Conservation (phyloP, 1,139 yeast genomes). For the Candida sanyaensis region DNA sequence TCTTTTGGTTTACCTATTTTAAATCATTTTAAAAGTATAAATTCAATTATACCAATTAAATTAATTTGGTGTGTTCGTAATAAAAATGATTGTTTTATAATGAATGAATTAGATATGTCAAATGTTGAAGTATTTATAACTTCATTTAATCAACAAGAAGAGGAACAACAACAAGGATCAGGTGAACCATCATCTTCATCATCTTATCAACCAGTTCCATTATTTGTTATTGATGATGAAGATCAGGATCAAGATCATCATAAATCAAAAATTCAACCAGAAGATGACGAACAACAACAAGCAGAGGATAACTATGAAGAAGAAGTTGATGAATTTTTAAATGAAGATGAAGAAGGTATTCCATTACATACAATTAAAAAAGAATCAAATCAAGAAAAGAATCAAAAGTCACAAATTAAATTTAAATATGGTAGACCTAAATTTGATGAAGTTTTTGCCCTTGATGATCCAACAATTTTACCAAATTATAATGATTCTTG, state of each 20-base stretch:
- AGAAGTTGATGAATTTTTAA: conserved; percentile 21
- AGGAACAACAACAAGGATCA: too few relatives aligned
- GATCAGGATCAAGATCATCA: not conserved
- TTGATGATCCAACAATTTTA: conserved; percentile 22
- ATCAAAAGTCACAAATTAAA: conserved; percentile 12
- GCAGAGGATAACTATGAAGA: conserved; percentile 6
- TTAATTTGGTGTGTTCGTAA: conserved; percentile 57
- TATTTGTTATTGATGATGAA: conserved; percentile 15
- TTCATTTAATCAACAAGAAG: not conserved
- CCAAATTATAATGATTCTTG: conserved; percentile 40
- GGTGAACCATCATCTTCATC: conserved; percentile 3
- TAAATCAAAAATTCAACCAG: too few relatives aligned
- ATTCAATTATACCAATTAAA: conserved; percentile 15
- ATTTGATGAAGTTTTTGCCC: conserved; percentile 28
- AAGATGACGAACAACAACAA: conserved; percentile 14
- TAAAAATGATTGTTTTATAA: conserved; percentile 17
- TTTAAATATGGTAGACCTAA: conserved; percentile 42
- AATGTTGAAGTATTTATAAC: conserved; percentile 22
- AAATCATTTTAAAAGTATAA: conserved; percentile 31
- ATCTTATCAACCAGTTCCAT: conserved; percentile 8
- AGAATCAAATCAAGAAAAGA: conserved; percentile 4
- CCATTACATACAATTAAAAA: conserved; percentile 8
- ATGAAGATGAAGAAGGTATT: conserved; percentile 1
- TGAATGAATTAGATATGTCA: conserved; percentile 20
- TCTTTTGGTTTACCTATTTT: conserved; percentile 70